phyloP scores from a whole-genome alignment of 2,329 filamentous ascomycete genomes.

The Xylariaceae sp. region DNA sequence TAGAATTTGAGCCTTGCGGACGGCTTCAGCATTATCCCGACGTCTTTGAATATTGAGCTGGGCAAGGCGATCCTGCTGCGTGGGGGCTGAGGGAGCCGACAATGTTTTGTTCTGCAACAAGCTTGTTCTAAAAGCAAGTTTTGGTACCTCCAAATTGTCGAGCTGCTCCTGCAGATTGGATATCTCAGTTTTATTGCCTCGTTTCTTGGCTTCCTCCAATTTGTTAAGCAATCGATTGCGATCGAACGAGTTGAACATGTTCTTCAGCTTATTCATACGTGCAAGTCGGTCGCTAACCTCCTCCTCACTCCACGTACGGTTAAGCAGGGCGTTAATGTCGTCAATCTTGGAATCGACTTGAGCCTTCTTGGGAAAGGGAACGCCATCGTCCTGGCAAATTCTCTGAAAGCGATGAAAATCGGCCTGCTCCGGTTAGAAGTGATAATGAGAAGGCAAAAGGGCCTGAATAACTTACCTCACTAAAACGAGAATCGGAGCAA shows the following conservation, averaged over 20 bases:
- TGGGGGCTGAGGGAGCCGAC: slow-evolving; percentile 42
- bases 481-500: slow-evolving; percentile 79
- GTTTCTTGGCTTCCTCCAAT: slow-evolving; percentile 59
- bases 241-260: slow-evolving; percentile 60
- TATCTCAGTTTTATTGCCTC: slow-evolving; percentile 55
- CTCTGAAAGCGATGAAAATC: slow-evolving; percentile 80
- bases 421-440: slow-evolving; percentile 41
- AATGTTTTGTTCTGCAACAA: slow-evolving; percentile 51
- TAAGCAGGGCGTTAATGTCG: slow-evolving; percentile 73
- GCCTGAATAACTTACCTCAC: slow-evolving; percentile 54
- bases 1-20: slow-evolving; percentile 83
- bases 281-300: slow-evolving; percentile 77
- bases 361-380: slow-evolving; percentile 67
- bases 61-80: slow-evolving; percentile 76
- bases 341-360: slow-evolving; percentile 65
- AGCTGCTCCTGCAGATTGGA: slow-evolving; percentile 54
- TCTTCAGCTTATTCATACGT: slow-evolving; percentile 61
- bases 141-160: slow-evolving; percentile 59
- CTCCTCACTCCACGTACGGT: slow-evolving; percentile 73
- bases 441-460: background rate
- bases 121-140: slow-evolving; percentile 67
- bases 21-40: slow-evolving; percentile 75
- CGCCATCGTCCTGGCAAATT: slow-evolving; percentile 64
- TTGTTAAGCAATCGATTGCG: slow-evolving; percentile 61
- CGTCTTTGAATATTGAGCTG: slow-evolving; percentile 81